Base-by-base conservation (phyloP, 2,329 filamentous ascomycete species). In the Colletotrichum australisinense region DNA sequence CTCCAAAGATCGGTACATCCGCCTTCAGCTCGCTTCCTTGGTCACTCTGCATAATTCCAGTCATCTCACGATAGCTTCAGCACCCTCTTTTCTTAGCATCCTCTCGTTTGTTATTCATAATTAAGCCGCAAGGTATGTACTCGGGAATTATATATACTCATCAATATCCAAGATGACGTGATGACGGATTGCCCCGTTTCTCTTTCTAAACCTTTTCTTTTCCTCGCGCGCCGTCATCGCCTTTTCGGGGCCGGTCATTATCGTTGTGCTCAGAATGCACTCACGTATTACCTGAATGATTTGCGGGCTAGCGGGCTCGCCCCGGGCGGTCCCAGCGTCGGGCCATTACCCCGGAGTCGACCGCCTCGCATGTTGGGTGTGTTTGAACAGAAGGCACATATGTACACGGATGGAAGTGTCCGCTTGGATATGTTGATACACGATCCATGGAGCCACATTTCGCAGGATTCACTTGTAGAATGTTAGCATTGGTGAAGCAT, bases 381-480 rank as follows among this genome's bases (percentile, higher is more conserved):
- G 75, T 91, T 88, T 24, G 88, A 88, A 78, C 91, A 93, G 74
- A 90, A 92, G 1, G 88, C 86, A 78, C 91, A 93, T 46, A 92
- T 89, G 76, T 92, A 93, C 5, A 92, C 88, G 14, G 86, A 84
- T 5, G 90, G 89, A 76, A 89, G 85, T n/a, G 86, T 86, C 69
- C 87, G 85, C 60, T 86, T 86, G 58, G 86, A 88, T 74, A 92
- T 88, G 74, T 90, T 90, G 76, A 92, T 85, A 78, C 91, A 93
- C 69, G 85, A 85, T n/a, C 88, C 89, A 78, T 93, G 91, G 35
- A 92, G 87, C 86, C 88, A 91, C 84, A 91, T 88, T 77, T 92
- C 90, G 78, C 91, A 93, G 28, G 89, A 90, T 81, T 92, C 88
- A 77, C 90, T 92, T 76, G 22, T 63, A 4, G 24, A 19, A n/a